phyloP scores from a whole-genome alignment of 139 green algal genomes.

The Auxenochlorella pyrenoidosa region DNA sequence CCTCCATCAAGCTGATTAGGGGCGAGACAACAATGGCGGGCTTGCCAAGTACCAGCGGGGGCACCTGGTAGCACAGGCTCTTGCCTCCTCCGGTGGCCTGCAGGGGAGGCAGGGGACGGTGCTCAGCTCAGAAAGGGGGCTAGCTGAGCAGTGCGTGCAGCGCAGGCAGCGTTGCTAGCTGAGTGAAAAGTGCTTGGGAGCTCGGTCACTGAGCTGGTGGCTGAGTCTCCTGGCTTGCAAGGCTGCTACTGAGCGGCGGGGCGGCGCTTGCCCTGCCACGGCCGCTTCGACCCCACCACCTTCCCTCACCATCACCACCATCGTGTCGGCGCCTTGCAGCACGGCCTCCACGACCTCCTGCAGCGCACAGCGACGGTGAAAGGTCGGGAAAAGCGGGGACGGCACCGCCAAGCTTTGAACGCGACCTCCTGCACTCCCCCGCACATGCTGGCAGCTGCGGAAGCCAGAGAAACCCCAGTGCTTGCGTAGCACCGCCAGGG shows the following conservation, averaged over 20 bases:
- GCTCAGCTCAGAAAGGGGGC: not conserved
- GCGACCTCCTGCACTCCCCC: not conserved
- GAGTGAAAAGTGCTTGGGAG: no score
- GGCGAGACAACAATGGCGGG: conserved; percentile 54
- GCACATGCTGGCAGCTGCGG: conserved; percentile 31
- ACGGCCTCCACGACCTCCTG: conserved; percentile 44
- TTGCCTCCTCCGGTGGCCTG: conserved; percentile 56
- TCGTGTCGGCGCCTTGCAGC: conserved; percentile 29
- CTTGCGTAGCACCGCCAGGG: conserved; percentile 4
- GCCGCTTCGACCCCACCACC: not conserved
- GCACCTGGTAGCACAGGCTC: conserved; percentile 62
- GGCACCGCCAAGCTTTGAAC: not conserved
- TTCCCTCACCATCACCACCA: conserved; percentile 51
- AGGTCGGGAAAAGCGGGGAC: not conserved
- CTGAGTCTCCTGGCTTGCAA: no score
- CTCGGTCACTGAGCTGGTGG: no score
- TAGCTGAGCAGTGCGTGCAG: not conserved
- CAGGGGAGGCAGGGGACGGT: not conserved
- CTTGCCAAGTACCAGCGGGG: conserved; percentile 50
- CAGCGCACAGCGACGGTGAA: not conserved
- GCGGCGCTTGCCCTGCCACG: no score
- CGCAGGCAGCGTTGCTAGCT: not conserved
- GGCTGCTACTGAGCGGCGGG: no score
- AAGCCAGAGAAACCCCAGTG: conserved; percentile 31
- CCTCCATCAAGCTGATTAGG: conserved; percentile 61